phyloP scores from a whole-genome alignment of 2,329 filamentous ascomycete genomes.

The Bertia moriformis region DNA sequence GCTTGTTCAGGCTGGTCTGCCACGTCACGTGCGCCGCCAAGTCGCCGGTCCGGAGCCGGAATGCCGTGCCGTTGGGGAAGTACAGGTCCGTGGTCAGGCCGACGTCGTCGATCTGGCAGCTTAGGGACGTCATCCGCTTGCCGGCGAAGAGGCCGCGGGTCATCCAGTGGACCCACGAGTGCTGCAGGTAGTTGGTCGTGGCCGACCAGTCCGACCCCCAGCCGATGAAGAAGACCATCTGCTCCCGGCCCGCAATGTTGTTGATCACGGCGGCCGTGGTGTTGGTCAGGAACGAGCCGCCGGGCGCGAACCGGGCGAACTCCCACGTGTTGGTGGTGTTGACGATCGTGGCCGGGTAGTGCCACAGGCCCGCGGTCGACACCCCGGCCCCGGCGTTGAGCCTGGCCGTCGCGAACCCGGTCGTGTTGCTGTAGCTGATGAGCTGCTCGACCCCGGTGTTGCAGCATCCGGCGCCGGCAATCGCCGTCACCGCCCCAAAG shows the following conservation, averaged over 20 bases:
- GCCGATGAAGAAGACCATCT: constrained; percentile 45
- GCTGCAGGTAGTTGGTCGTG: constrained; percentile 41
- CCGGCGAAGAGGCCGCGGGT: constrained; percentile 42
- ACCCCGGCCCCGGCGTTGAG: constrained; percentile 31
- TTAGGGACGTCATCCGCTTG: constrained; percentile 36
- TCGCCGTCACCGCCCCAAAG: constrained; percentile 9
- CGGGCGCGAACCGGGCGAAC: constrained; percentile 34
- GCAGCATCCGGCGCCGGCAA: constrained; percentile 25
- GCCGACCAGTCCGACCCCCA: constrained; percentile 27
- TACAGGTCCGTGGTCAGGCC: constrained; percentile 36
- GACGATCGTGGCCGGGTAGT: constrained; percentile 40
- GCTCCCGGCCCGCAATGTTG: constrained; percentile 36
- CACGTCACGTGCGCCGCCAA: constrained; percentile 29
- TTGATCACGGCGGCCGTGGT: constrained; percentile 45
- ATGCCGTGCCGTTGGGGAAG: constrained; percentile 26
- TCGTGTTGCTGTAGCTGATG: constrained; percentile 35
- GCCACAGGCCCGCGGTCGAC: constrained; percentile 35
- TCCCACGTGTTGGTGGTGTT: constrained; percentile 34
- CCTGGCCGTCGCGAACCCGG: constrained; percentile 36
- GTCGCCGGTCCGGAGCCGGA: constrained; percentile 31
- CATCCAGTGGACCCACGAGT: constrained; percentile 47
- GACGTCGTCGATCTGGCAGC: constrained; percentile 47
- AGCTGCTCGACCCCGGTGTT: constrained; percentile 29
- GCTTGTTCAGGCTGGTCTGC: constrained; percentile 23
- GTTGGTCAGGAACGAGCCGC: constrained; percentile 18